Conservation (phyloP, 257 asterid genomes). For the Solanum chmielewskii region DNA sequence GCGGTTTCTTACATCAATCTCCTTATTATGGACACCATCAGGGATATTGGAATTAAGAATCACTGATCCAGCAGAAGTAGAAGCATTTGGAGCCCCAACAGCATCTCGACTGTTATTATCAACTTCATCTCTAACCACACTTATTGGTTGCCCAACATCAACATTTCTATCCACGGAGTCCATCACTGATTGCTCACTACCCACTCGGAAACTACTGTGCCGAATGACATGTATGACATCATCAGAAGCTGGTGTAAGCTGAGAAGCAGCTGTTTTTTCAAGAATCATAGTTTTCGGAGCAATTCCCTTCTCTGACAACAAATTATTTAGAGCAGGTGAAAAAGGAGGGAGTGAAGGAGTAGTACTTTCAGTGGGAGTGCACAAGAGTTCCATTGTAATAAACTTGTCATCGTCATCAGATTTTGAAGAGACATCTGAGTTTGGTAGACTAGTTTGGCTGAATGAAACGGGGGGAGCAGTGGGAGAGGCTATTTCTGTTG, state of each 20-base stretch:
- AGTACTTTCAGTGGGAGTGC: constrained; percentile 17
- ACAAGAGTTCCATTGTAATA: constrained; percentile 33
- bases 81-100: background rate
- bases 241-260: constrained; percentile 40
- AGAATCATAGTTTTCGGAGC: constrained; percentile 26
- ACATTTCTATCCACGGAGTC: constrained; percentile 25
- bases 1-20: constrained; percentile 24
- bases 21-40: constrained; percentile 30
- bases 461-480: constrained; percentile 17
- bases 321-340: constrained; percentile 24
- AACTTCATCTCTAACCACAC: constrained; percentile 34
- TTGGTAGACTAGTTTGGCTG: constrained; percentile 20
- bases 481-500: constrained; percentile 22
- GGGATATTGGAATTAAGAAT: constrained; percentile 2
- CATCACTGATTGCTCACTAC: constrained; percentile 25
- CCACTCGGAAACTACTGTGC: constrained; percentile 58
- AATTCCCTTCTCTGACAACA: constrained; percentile 21
- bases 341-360: constrained; percentile 23
- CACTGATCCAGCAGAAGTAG: background rate
- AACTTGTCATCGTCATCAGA: constrained; percentile 40
- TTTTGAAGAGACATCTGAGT: constrained; percentile 15
- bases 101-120: constrained; percentile 5
- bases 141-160: constrained; percentile 30
- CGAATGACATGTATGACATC: constrained; percentile 59
- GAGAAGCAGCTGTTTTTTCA: constrained; percentile 22